These are phyloP conservation scores for Botrytis porri DNA, from an alignment of 2,329 filamentous ascomycete genomes.

Conservation along the genomic window DNA sequence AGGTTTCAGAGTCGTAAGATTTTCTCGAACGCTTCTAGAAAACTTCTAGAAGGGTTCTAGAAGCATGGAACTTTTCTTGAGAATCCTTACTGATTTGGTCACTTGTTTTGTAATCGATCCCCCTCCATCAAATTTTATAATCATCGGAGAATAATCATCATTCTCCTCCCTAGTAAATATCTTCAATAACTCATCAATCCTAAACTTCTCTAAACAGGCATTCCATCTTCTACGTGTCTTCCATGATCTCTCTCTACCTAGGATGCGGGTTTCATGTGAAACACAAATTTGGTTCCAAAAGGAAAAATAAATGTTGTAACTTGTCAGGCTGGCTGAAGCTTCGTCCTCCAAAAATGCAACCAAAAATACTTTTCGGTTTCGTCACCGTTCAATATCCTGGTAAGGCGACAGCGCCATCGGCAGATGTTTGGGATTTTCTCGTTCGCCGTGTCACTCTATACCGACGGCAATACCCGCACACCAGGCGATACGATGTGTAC, in stretches of 20 bases:
- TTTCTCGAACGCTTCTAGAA: not conserved
- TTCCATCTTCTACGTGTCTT: conserved; percentile 2
- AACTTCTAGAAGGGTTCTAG: not conserved
- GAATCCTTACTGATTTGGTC: not conserved
- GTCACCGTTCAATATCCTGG: conserved; percentile 1
- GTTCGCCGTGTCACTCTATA: conserved; percentile 2
- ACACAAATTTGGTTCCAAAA: not conserved
- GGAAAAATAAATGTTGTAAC: no score
- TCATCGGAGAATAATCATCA: not conserved
- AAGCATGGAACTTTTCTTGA: not conserved
- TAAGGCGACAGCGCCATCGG: not conserved
- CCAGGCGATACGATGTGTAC: not conserved
- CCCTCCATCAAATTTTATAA: not conserved
- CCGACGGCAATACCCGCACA: conserved; percentile 5
- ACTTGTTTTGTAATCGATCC: not conserved
- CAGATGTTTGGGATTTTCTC: not conserved
- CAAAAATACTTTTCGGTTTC: not conserved
- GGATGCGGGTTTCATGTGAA: not conserved
- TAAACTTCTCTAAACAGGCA: not conserved
- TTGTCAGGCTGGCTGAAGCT: not conserved
- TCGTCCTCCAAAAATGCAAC: not conserved
- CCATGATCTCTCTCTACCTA: not conserved
- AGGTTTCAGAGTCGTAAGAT: not conserved
- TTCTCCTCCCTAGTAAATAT: not conserved
- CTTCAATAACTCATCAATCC: not conserved